phyloP scores from a whole-genome alignment of 2,329 filamentous ascomycete genomes.

The Lasiodiplodia sp. region DNA sequence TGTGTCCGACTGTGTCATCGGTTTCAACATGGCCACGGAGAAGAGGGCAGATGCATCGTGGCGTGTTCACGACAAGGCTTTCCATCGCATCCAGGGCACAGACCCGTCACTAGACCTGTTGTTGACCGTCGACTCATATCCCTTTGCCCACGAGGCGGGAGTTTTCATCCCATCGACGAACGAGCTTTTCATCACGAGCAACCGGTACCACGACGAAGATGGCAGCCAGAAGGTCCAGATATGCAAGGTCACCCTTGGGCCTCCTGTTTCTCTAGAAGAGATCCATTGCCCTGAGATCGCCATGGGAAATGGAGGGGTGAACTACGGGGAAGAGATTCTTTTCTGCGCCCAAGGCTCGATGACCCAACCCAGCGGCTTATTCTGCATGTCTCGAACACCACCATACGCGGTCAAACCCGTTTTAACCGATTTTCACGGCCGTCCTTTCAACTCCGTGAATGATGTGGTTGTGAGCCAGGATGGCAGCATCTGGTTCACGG shows the following conservation, averaged over 20 bases:
- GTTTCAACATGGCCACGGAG: too few relatives aligned
- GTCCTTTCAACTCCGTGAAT: conserved; percentile 51
- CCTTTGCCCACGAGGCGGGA: conserved; percentile 60
- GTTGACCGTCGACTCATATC: conserved; percentile 28
- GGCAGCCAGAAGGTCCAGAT: too few relatives aligned
- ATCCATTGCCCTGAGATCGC: conserved; percentile 13
- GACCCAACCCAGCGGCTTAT: conserved; percentile 39
- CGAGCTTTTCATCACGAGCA: conserved; percentile 50
- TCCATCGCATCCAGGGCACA: too few relatives aligned
- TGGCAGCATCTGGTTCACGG: conserved; percentile 57
- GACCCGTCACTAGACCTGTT: too few relatives aligned
- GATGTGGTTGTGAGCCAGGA: conserved; percentile 45
- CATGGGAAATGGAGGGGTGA: conserved; percentile 40
- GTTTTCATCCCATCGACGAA: conserved; percentile 45
- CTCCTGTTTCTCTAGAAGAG: background rate
- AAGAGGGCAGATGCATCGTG: too few relatives aligned
- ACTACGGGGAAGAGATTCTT: conserved; percentile 40
- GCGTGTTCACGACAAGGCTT: too few relatives aligned
- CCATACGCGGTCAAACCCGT: conserved; percentile 38
- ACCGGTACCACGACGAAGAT: conserved; percentile 31
- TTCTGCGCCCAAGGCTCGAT: conserved; percentile 45
- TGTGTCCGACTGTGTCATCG: too few relatives aligned
- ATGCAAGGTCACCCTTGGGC: too few relatives aligned
- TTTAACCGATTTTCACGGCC: conserved; percentile 54
- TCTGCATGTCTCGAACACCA: conserved; percentile 34